Conservation (phyloP, 2,329 filamentous ascomycete genomes). For the Alternaria burnsii region DNA sequence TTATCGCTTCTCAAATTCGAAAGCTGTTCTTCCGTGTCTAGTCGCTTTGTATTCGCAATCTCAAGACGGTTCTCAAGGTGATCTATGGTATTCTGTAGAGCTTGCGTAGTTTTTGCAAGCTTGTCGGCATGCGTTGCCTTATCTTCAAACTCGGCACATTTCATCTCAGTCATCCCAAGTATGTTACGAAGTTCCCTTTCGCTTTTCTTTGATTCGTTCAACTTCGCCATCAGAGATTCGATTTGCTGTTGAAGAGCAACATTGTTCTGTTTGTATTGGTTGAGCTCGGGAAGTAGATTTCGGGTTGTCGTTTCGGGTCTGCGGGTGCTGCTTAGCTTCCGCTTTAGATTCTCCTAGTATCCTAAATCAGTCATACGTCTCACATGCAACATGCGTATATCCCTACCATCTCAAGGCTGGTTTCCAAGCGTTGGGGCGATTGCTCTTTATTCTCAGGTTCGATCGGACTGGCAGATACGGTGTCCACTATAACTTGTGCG, state of each 20-base stretch:
- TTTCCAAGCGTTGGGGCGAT: conserved; percentile 27
- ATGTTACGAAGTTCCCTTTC: conserved; percentile 41
- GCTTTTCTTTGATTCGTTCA: conserved; percentile 51
- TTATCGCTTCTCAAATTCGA: conserved; percentile 41
- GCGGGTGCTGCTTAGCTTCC: conserved; percentile 47
- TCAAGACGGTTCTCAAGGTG: conserved; percentile 52
- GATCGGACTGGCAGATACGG: conserved; percentile 30
- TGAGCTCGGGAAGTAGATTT: conserved; percentile 50
- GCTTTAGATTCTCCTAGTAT: conserved; percentile 45
- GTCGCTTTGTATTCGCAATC: conserved; percentile 52
- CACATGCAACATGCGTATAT: not conserved
- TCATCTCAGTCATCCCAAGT: conserved; percentile 44
- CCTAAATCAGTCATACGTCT: not conserved
- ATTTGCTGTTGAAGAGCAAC: conserved; percentile 48
- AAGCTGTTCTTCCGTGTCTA: conserved; percentile 52
- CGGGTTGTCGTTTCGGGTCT: conserved; percentile 46
- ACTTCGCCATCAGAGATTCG: conserved; percentile 51
- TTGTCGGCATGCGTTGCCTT: conserved; percentile 39
- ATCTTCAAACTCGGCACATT: conserved; percentile 39
- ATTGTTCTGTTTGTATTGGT: conserved; percentile 49
- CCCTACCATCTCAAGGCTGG: conserved; percentile 42
- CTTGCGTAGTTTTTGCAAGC: conserved; percentile 35
- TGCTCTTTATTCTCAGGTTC: conserved; percentile 39
- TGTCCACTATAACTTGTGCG: conserved; percentile 27
- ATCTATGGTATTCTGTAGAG: conserved; percentile 49